phyloP scores from a whole-genome alignment of 768 basidiomycete genomes.

The Tylopilus plumbeoviolaceoides region DNA sequence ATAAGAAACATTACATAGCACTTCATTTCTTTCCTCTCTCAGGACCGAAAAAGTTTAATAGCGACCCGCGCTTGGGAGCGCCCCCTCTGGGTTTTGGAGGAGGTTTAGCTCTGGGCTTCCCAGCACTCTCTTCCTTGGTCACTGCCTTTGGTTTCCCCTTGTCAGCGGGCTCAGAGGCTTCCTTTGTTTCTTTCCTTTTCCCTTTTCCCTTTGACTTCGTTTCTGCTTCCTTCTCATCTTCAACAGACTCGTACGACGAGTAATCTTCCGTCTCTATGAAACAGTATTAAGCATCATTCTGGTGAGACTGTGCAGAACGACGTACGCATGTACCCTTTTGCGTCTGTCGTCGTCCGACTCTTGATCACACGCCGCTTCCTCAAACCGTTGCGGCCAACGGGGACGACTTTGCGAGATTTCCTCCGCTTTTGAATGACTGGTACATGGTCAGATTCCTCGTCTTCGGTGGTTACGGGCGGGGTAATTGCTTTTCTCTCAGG shows the following conservation, averaged over 20 bases:
- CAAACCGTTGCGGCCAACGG: slow-evolving; percentile 72
- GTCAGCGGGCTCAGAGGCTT: not conserved
- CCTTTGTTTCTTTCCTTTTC: slow-evolving; percentile 20
- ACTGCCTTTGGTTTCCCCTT: slow-evolving; percentile 10
- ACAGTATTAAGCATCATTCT: not conserved
- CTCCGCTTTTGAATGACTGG: slow-evolving; percentile 33
- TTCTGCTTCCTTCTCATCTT: slow-evolving; percentile 40
- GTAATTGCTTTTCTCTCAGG: slow-evolving; percentile 30
- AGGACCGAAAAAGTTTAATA: slow-evolving; percentile 32
- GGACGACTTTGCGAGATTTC: slow-evolving; percentile 57
- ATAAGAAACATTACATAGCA: not conserved
- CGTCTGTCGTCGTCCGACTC: slow-evolving; percentile 50
- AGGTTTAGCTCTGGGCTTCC: slow-evolving; percentile 18
- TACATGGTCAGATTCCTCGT: slow-evolving; percentile 28
- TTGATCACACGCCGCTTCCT: slow-evolving; percentile 68
- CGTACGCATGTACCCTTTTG: slow-evolving; percentile 72
- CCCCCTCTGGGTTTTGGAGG: slow-evolving; percentile 17
- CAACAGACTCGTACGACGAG: slow-evolving; percentile 77
- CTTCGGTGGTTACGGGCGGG: slow-evolving; percentile 26
- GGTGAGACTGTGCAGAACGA: slow-evolving; percentile 3
- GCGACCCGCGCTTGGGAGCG: slow-evolving; percentile 24
- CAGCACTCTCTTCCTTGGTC: slow-evolving; percentile 12
- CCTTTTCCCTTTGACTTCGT: slow-evolving; percentile 19
- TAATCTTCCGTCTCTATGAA: slow-evolving; percentile 68
- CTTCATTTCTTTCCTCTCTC: slow-evolving; percentile 28